These are phyloP conservation scores for Coemansia sp. DNA, from an alignment of 192 early-diverging fungal genomes.

Conservation along the genomic window DNA sequence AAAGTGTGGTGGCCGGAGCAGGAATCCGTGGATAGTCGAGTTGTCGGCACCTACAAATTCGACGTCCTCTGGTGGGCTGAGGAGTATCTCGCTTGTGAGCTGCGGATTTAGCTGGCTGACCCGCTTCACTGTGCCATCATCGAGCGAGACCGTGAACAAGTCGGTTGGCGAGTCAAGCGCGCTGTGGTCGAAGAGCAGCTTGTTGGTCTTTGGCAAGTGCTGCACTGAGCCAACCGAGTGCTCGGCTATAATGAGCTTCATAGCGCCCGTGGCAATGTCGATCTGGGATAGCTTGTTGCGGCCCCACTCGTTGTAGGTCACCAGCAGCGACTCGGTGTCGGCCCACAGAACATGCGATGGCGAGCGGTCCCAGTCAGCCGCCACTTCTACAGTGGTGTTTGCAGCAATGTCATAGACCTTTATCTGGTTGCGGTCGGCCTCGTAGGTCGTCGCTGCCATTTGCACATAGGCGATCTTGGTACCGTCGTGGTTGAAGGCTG, in stretches of 20 bases:
- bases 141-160: constrained; percentile 48
- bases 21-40: constrained; percentile 49
- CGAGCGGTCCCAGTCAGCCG: constrained; percentile 67
- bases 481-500: constrained; percentile 69
- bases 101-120: constrained; percentile 52
- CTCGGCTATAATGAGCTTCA: constrained; percentile 56
- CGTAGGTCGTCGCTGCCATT: constrained; percentile 72
- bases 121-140: constrained; percentile 31
- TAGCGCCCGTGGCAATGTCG: constrained; percentile 54
- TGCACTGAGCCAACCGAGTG: constrained; percentile 55
- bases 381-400: constrained; percentile 47
- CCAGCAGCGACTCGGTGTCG: constrained; percentile 59
- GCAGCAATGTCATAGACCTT: constrained; percentile 57
- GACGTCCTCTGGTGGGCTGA: constrained; percentile 66
- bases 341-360: constrained; percentile 61
- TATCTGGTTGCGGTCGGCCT: constrained; percentile 78
- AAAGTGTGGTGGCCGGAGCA: constrained; percentile 57
- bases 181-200: constrained; percentile 56
- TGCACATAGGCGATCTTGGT: constrained; percentile 71
- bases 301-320: constrained; percentile 69
- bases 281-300: constrained; percentile 65
- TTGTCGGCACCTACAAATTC: constrained; percentile 65
- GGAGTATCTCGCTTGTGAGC: constrained; percentile 33
- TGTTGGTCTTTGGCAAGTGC: constrained; percentile 39
- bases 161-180: constrained; percentile 62